phyloP scores from a whole-genome alignment of 305 asterid species.

The Fraxinus sp. region DNA sequence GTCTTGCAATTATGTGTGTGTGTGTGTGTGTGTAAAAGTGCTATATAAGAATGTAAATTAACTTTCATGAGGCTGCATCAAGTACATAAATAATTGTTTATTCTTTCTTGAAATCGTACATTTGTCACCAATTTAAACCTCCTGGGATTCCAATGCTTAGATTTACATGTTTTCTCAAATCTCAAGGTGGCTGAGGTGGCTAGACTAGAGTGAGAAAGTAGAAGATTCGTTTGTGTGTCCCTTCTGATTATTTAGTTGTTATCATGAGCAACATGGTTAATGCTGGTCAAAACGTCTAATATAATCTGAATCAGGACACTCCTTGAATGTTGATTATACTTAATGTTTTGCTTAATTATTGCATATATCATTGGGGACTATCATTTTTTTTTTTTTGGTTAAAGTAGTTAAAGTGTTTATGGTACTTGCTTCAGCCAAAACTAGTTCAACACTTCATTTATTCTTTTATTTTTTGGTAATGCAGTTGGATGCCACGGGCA shows the following conservation, averaged over 20 bases:
- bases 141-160: neutral
- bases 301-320: conserved; percentile 8
- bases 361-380: neutral
- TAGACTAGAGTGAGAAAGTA: conserved; percentile 3
- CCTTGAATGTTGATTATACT: neutral
- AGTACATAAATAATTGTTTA: neutral
- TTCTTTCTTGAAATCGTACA: neutral
- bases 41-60: neutral
- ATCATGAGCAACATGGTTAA: neutral
- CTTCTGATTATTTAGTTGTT: conserved; percentile 5
- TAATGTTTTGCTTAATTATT: neutral
- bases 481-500: conserved; percentile 96
- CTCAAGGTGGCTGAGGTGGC: conserved; percentile 22
- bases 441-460: neutral
- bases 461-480: conserved; percentile 31
- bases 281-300: conserved; percentile 6
- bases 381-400: neutral
- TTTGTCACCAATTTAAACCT: neutral
- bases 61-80: neutral
- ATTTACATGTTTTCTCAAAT: neutral
- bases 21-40: neutral
- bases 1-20: neutral
- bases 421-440: conserved; percentile 17
- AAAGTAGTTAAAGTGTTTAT: conserved; percentile 5
- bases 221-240: neutral